A percentile compares a stretch with the other conserved stretches of the same genome.
phyloP scores from a whole-genome alignment of 1,284 basidiomycete genomes.

The Leccinum pachyderme region DNA sequence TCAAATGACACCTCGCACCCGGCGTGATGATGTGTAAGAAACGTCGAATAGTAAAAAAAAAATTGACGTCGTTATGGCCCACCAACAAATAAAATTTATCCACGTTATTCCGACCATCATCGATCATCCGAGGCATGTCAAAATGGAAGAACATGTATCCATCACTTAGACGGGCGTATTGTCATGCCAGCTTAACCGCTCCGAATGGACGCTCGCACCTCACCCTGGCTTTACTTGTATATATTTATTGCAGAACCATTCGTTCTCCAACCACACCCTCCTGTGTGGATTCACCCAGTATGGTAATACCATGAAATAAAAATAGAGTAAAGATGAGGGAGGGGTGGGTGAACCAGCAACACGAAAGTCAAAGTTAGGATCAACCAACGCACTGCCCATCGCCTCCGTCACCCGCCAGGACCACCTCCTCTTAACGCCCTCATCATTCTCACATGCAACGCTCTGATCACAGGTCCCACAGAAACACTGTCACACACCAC shows the following conservation, averaged over 20 bases:
- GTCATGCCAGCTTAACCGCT: neutral
- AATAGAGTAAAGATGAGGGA: neutral
- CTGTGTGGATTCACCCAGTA: neutral
- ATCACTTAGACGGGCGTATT: neutral
- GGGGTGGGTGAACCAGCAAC: neutral
- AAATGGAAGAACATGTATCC: neutral
- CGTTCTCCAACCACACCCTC: neutral
- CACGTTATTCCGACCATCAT: no score
- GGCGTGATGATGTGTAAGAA: neutral
- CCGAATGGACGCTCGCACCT: neutral
- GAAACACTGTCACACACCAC: constrained; percentile 54
- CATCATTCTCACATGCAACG: constrained; percentile 46
- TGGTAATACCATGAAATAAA: neutral
- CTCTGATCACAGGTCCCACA: constrained; percentile 47
- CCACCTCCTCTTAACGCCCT: constrained; percentile 24
- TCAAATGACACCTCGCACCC: neutral
- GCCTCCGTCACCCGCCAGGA: constrained; percentile 5
- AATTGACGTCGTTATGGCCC: neutral
- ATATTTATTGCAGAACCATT: neutral
- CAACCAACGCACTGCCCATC: neutral
- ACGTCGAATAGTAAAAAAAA: neutral
- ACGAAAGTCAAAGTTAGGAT: neutral
- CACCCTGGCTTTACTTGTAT: neutral
- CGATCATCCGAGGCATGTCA: neutral
- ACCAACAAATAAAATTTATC: no score